phyloP scores from a whole-genome alignment of 169 alveolate genomes.

The Plasmodium vivax region DNA sequence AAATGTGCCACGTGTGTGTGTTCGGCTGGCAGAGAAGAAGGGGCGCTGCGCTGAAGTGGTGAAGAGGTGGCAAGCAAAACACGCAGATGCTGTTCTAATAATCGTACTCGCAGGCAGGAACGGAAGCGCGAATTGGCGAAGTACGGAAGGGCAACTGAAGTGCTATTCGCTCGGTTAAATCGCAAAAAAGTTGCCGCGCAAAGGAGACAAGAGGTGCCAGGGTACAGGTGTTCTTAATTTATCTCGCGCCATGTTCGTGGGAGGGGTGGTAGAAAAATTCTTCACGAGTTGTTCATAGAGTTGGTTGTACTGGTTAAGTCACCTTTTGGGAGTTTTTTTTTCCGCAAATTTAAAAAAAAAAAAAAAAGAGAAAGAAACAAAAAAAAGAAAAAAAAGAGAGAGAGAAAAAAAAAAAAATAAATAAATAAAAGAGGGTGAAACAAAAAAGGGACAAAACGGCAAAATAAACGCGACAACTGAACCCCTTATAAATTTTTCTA shows the following conservation, averaged over 20 bases:
- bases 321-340: background rate
- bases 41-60: background rate
- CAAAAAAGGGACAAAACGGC: background rate
- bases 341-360: background rate
- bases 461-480: background rate
- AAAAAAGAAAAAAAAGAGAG: background rate
- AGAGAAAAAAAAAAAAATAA: background rate
- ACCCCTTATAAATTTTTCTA: background rate
- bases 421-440: background rate
- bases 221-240: background rate
- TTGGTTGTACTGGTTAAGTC: background rate
- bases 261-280: background rate
- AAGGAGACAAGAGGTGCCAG: background rate
- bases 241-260: background rate
- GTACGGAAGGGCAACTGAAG: background rate
- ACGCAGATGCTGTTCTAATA: background rate
- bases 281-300: background rate
- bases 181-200: background rate
- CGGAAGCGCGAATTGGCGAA: background rate
- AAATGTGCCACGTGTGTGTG: background rate
- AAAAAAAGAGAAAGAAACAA: background rate
- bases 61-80: background rate
- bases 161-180: background rate
- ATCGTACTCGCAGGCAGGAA: background rate
- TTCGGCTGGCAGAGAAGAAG: background rate